Conservation (phyloP, 2,329 filamentous ascomycete species). For the Penicillium sp. region DNA sequence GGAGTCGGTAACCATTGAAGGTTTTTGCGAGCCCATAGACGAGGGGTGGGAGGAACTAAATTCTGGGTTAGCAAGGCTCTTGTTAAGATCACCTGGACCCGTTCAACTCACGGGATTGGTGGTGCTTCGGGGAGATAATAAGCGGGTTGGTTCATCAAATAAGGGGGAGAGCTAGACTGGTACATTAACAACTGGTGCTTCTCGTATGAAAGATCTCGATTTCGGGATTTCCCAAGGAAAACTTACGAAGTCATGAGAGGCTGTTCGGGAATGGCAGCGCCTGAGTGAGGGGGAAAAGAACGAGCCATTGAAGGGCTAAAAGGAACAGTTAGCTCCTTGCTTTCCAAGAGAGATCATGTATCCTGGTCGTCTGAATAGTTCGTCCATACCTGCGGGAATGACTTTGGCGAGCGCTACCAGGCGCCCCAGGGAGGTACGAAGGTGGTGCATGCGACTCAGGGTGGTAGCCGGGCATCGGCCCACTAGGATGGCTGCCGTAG, state of each 20-base stretch:
- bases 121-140: constrained; percentile 36
- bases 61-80: constrained; percentile 9
- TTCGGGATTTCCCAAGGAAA: neutral
- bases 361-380: neutral
- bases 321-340: neutral
- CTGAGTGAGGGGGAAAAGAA: constrained; percentile 16
- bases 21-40: constrained; percentile 28
- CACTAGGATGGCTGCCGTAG: constrained; percentile 26
- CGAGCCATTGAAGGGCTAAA: constrained; percentile 17
- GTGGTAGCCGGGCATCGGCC: constrained; percentile 17
- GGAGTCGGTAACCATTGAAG: constrained; percentile 24
- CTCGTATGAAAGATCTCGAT: neutral
- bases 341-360: neutral
- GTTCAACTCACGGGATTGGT: constrained; percentile 30
- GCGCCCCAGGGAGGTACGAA: constrained; percentile 13
- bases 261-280: constrained; percentile 13
- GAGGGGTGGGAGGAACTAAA: constrained; percentile 25
- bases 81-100: neutral
- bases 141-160: constrained; percentile 34
- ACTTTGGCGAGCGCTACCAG: constrained; percentile 11
- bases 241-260: constrained; percentile 22
- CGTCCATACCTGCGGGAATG: constrained; percentile 17
- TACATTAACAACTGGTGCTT: constrained; percentile 10
- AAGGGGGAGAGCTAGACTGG: constrained; percentile 28
- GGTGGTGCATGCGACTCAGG: constrained; percentile 10